Percentiles rank a stretch among this genome's conserved stretches.
Evolutionary conservation across 257 asterid genomes (phyloP).

Genomic region (Nemophila menziesii): DNA sequence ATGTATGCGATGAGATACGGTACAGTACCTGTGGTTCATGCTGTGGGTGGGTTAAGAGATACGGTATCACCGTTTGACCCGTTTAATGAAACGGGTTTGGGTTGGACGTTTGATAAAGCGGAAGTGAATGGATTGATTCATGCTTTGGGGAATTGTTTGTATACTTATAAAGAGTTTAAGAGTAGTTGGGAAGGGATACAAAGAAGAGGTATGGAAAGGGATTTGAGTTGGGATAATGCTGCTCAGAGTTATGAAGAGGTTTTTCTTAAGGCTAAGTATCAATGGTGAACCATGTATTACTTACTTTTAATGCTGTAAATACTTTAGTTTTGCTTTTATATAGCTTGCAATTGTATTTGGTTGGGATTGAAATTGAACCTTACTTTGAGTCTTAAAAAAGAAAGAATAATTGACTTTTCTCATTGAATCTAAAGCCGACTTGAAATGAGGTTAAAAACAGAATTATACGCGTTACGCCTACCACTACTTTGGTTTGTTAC

Average conservation of each 20-base stretch:
- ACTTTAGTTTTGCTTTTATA: no score
- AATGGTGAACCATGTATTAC: constrained; percentile 48
- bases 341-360: neutral
- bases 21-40: constrained; percentile 87
- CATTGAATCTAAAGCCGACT: no score
- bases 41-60: constrained; percentile 87
- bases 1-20: constrained; percentile 90
- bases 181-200: constrained; percentile 88
- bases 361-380: neutral
- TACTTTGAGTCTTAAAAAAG: no score
- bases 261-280: constrained; percentile 80
- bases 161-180: constrained; percentile 60
- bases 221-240: constrained; percentile 84
- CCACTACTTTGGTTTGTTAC: no score
- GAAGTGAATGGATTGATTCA: constrained; percentile 40
- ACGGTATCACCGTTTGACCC: constrained; percentile 90
- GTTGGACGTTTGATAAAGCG: constrained; percentile 77
- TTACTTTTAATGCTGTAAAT: no score
- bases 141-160: constrained; percentile 71
- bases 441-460: no score
- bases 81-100: constrained; percentile 61
- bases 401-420: no score
- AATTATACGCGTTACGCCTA: no score
- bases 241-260: constrained; percentile 81
- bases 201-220: constrained; percentile 76